Percentiles rank a stretch among this genome's conserved stretches.
phyloP scores from a whole-genome alignment of 306 rosid species.

The Bauhinia variegata region DNA sequence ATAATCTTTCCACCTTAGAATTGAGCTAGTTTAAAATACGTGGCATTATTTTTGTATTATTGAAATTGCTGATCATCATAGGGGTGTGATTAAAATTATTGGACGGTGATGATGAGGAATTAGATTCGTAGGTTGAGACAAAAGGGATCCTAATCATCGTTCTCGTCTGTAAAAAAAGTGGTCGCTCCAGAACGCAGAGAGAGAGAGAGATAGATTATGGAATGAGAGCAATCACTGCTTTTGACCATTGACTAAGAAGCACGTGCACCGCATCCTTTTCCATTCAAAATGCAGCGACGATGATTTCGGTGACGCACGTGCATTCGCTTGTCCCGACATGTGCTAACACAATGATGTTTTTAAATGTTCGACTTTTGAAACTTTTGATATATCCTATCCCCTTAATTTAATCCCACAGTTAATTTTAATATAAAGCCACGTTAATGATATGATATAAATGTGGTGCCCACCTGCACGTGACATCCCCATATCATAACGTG shows the following conservation, averaged over 20 bases:
- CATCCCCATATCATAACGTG: conserved; percentile 24
- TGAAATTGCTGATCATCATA: conserved; percentile 26
- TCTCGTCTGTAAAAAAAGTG: conserved; percentile 42
- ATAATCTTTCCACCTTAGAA: no score
- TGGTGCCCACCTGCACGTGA: conserved; percentile 54
- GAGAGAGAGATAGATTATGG: conserved; percentile 17
- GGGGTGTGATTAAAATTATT: conserved; percentile 37
- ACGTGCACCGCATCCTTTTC: conserved; percentile 69
- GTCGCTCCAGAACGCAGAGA: no score
- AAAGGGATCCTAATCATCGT: conserved; percentile 46
- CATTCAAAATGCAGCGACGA: conserved; percentile 50
- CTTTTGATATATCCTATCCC: conserved; percentile 29
- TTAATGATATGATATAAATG: conserved; percentile 37
- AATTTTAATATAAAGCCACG: conserved; percentile 24
- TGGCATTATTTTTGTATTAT: neutral
- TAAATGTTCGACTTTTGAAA: conserved; percentile 41
- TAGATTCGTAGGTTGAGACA: conserved; percentile 26
- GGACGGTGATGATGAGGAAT: conserved; percentile 46
- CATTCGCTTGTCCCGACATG: conserved; percentile 59
- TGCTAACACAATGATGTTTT: conserved; percentile 62
- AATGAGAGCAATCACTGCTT: conserved; percentile 44
- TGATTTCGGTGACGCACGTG: conserved; percentile 86
- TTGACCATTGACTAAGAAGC: conserved; percentile 85
- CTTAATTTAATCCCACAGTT: conserved; percentile 30
- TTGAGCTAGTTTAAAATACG: no score